Conservation (phyloP, 2,329 filamentous ascomycete genomes). For the Dothideomycetidae sp. region DNA sequence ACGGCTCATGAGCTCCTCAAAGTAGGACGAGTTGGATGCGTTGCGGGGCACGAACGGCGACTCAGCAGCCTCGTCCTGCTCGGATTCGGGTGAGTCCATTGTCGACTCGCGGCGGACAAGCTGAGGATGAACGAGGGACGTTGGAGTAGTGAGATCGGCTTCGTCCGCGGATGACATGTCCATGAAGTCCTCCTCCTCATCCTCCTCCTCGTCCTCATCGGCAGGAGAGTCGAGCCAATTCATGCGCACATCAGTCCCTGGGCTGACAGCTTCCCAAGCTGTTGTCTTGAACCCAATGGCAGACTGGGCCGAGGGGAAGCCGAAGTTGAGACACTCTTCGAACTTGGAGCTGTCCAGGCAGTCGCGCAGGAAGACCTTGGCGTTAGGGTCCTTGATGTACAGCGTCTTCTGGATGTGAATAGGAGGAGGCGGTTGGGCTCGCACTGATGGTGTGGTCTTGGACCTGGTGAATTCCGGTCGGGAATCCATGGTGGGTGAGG, state of each 20-base stretch:
- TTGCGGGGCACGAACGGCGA: slow-evolving; percentile 5
- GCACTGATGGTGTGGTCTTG: slow-evolving; percentile 4
- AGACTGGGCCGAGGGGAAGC: slow-evolving; percentile 46
- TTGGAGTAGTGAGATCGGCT: slow-evolving; percentile 4
- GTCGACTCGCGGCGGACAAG: slow-evolving; percentile 3
- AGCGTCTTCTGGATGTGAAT: slow-evolving; percentile 5
- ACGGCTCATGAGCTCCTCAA: slow-evolving; percentile 9
- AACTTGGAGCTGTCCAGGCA: slow-evolving; percentile 35
- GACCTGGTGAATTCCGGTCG: slow-evolving; percentile 3
- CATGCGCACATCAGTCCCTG: slow-evolving; percentile 6
- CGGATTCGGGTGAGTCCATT: slow-evolving; percentile 13
- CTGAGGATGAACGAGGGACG: slow-evolving; percentile 5
- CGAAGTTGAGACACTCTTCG: slow-evolving; percentile 87
- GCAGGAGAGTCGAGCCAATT: slow-evolving; percentile 7
- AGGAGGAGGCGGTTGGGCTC: slow-evolving; percentile 5
- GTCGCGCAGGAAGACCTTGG: slow-evolving; percentile 7
- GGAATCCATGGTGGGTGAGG: slow-evolving; percentile 1
- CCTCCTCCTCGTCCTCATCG: slow-evolving; percentile 9
- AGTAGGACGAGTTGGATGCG: slow-evolving; percentile 6
- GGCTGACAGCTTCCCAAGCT: slow-evolving; percentile 6
- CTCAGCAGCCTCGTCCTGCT: slow-evolving; percentile 19
- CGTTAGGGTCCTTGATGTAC: slow-evolving; percentile 5
- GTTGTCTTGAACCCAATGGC: not conserved
- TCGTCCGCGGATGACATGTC: slow-evolving; percentile 6
- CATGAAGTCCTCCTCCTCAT: slow-evolving; percentile 1